Evolutionary conservation across 2,329 filamentous ascomycete species (phyloP), one percentile per base, ranked within the genome.

Genomic region (Nigrospora osmanthi): DNA sequence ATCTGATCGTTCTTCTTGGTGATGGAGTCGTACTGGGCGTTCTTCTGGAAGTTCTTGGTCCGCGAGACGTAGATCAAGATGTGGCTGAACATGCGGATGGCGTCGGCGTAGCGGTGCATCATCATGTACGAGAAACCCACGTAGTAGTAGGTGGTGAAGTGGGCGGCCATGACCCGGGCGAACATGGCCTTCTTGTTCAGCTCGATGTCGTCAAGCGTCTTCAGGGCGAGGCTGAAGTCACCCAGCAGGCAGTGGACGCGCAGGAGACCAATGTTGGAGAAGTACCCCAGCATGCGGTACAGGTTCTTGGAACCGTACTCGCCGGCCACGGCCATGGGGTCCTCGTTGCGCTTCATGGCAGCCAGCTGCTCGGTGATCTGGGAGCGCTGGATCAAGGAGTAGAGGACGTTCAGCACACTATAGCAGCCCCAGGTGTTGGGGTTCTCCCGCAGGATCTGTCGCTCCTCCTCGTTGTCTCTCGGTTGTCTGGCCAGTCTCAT

Each of bases 171-270:
- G 66, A 98, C 93, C 55, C 93, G 88, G 52, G 93, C 91, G 67
- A 98, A 98, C 88, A 97, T 97, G 69, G 93, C 90, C 78, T 97
- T 97, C 80, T 98, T 98, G 79, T 97, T 98, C 61, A 98, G 83
- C 80, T 98, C 93, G 63, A 98, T 97, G 66, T 97, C 91, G 67
- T 98, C 93, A 54, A 98, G 86, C 33, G 93, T 98, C 82, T 97
- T 98, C 62, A 98, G 82, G 42, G 93, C 93, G 52, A 98, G 82
- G 71, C 88, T 95, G 73, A 98, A 98, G 73, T 98, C 93, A 58
- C 93, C 93, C 43, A 98, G 80, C 61, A 98, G 75, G 71, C 87
- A 94, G 80, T 98, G 93, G 53, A 98, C 93, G 41, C 93, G 85
- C 57, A 98, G 80, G 49, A 98, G 81, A 47, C 93, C 93, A 62